Base-by-base conservation (phyloP, 768 basidiomycete species). In the Steccherinum ochraceum region DNA sequence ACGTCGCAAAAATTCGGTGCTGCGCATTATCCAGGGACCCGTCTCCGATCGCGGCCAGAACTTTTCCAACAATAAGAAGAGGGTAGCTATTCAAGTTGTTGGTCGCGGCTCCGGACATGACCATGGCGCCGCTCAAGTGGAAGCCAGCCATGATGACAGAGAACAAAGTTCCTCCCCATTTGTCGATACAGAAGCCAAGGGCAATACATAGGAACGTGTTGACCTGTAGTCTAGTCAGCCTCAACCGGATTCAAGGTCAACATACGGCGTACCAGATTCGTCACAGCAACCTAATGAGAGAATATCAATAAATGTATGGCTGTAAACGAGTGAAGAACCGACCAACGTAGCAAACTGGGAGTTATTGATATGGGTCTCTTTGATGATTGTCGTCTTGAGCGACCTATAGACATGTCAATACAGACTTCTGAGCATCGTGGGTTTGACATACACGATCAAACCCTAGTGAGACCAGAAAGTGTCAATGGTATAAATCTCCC, bases 321-420 rank as follows among this genome's bases (percentile, higher is more conserved):
- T 39, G 11, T 12, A 20, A 40, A 21, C 49, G 24, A 18, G 46
- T 27, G 21, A 5, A 40, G 26, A 4, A 41, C 58, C 18, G 51
- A 72, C 70, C 53, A 73, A 55, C 18, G 71, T 72, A 10, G 72
- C 70, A 52, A 73, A 73, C 50, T 72, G 62, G 2, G 72, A 71
- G 56, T 73, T 72, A 58, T 73, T 73, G 59, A 73, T 72, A 24
- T 71, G 54, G 1, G 67, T 63, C 55, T 71, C 65, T 30, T 68
- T 68, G 49, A 72, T 69, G 58, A 73, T 72, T 5, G 71, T 73
- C 5, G 71, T 72, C 57, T 71, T 73, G 50, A 70, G 55, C 2
- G 72, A 59, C 20, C 70, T 72, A 46, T 1, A 52, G 41, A 23
- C 16, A 39, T 39, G 35, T 11, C 11, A 11, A n/a, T 39, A 11